Evolutionary conservation across 1,139 yeast genomes (phyloP).

Genomic region (Magnusiomyces fungicola): DNA sequence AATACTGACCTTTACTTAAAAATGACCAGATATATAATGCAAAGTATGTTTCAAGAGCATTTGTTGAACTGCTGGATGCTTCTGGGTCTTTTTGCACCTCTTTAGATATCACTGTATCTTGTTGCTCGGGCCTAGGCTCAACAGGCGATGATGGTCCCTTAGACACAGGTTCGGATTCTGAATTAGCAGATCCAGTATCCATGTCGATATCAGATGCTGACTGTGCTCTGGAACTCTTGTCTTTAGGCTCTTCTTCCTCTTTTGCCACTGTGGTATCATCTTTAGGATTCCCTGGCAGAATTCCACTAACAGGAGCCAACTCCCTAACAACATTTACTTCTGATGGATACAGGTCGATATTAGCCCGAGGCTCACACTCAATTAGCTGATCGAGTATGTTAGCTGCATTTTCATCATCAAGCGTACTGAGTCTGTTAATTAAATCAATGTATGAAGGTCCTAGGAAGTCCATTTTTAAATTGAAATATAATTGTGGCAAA

Average conservation of each 20-base stretch:
- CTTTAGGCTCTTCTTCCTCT: too few species aligned
- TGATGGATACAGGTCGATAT: neutral
- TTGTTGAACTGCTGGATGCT: neutral
- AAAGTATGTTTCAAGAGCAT: constrained; percentile 1
- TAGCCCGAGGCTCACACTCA: constrained; percentile 1
- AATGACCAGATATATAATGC: constrained; percentile 2
- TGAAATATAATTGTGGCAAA: neutral
- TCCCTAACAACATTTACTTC: too few species aligned
- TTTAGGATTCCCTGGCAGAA: too few species aligned
- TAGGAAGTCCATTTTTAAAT: neutral
- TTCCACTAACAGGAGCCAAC: too few species aligned
- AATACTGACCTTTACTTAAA: neutral
- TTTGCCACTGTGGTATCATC: too few species aligned
- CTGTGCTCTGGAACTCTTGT: too few species aligned
- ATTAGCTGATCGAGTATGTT: neutral
- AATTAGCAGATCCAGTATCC: too few species aligned
- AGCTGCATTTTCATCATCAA: neutral
- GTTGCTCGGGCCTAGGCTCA: too few species aligned
- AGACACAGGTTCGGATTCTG: too few species aligned
- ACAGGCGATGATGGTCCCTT: too few species aligned
- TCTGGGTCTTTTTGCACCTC: neutral
- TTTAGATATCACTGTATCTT: neutral
- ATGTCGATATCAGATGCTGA: too few species aligned
- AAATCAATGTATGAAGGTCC: neutral
- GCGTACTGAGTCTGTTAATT: neutral